Conservation (phyloP, 2,329 filamentous ascomycete genomes). For the Epichloe coenophiala region DNA sequence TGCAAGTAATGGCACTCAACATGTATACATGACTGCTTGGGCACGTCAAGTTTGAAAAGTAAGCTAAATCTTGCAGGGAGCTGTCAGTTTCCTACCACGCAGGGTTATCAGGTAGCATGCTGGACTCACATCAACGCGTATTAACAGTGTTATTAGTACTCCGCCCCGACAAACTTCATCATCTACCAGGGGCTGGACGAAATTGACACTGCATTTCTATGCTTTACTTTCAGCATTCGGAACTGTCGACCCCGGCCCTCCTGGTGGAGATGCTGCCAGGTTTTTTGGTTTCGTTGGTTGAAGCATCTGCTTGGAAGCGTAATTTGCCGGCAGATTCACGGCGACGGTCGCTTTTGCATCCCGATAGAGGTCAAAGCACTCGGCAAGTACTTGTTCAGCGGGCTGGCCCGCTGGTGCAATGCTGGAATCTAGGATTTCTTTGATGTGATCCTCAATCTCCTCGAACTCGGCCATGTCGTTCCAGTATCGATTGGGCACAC, state of each 20-base stretch:
- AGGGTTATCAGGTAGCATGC: neutral
- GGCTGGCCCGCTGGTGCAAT: constrained; percentile 28
- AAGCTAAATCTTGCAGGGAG: neutral
- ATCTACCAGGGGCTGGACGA: too few relatives aligned
- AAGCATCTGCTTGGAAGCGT: constrained; percentile 16
- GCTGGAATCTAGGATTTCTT: constrained; percentile 33
- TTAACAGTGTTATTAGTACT: too few relatives aligned
- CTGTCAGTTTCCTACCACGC: neutral
- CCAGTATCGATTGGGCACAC: constrained; percentile 37
- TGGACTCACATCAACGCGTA: neutral
- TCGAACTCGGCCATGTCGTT: constrained; percentile 35
- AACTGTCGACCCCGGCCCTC: neutral
- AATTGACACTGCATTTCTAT: neutral
- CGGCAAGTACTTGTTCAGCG: constrained; percentile 32
- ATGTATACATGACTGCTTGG: too few relatives aligned
- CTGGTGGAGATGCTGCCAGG: neutral
- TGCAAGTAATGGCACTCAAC: too few relatives aligned
- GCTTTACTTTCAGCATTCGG: neutral
- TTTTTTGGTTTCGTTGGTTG: constrained; percentile 5
- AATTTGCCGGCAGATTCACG: constrained; percentile 32
- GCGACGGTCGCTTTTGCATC: constrained; percentile 33
- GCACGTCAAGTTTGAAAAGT: too few relatives aligned
- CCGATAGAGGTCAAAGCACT: constrained; percentile 32
- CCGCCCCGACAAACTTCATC: too few relatives aligned
- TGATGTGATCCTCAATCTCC: constrained; percentile 35